phyloP scores from a whole-genome alignment of 257 asterid species.

The Solanum paucissectum region DNA sequence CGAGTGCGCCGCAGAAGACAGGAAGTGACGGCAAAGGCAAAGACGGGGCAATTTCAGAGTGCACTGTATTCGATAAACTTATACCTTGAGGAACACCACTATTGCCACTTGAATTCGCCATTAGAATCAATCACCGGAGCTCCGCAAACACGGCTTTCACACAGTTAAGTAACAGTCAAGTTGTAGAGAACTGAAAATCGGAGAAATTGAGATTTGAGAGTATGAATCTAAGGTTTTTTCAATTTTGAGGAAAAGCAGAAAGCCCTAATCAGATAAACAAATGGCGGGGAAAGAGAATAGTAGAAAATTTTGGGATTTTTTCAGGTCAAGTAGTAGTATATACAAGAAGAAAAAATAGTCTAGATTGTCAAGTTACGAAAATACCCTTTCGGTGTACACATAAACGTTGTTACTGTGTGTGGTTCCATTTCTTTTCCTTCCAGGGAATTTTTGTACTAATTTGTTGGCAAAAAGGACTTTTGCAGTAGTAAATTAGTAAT shows the following conservation, averaged over 20 bases:
- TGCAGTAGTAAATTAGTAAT: neutral
- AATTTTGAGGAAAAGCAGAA: neutral
- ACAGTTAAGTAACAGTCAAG: neutral
- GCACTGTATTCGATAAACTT: slow-evolving; percentile 69
- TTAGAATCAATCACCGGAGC: slow-evolving; percentile 10
- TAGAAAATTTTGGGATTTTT: neutral
- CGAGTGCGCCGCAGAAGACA: slow-evolving; percentile 81
- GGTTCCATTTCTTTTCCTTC: neutral
- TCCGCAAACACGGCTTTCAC: neutral
- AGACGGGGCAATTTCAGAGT: slow-evolving; percentile 79
- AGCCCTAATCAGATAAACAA: neutral
- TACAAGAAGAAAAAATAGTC: neutral
- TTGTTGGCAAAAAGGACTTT: neutral
- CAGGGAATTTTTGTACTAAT: neutral
- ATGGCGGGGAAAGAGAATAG: neutral
- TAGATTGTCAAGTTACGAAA: neutral
- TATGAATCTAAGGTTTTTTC: neutral
- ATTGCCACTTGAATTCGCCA: slow-evolving; percentile 33
- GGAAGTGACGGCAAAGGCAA: slow-evolving; percentile 92
- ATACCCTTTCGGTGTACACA: neutral
- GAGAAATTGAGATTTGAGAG: neutral
- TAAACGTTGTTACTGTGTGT: neutral
- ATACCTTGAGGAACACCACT: slow-evolving; percentile 55
- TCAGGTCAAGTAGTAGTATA: neutral
- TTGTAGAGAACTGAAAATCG: neutral